Base-by-base conservation (phyloP, 2,329 filamentous ascomycete species). In the Thelonectria rubi region DNA sequence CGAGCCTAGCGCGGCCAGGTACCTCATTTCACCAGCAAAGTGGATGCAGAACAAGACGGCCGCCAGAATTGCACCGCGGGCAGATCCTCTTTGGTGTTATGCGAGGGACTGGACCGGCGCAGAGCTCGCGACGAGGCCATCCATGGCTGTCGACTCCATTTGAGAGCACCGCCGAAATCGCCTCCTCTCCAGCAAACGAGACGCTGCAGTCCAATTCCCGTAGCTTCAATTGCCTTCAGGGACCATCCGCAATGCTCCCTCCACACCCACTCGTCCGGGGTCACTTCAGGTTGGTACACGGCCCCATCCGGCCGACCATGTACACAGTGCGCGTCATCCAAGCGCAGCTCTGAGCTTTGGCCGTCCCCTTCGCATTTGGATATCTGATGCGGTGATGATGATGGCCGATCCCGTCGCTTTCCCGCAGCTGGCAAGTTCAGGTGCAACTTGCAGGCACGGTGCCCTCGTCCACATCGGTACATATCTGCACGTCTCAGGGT, bases 261-360 rank as follows among this genome's bases (percentile, higher is more conserved):
- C 26, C 26, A 30, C n/a, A 53, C 53, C 58, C 58, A 55, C 51
- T 58, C 45, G 51, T 56, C 58, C 52, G 55, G 55, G 60, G 49
- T 54, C 30, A 14, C 30, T 10, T n/a, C n/a, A n/a, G n/a, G n/a
- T n/a, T 26, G 30, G 58, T 58, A 68, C 52, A 60, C 58, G 55
- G 65, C 47, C 57, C 61, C 57, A 58, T 66, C 42, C 40, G 62
- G 26, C 34, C 37, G 30, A 9, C 39, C 32, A 64, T 42, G 67
- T 71, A 71, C 61, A 71, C 69, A 69, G 69, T 72, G 69, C 58
- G 58, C 11, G 5, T 20, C 26, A 39, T 34, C 59, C 59, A 58
- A 72, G 69, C 69, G 69, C 69, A 72, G 66, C 61, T 65, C 65
- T 72, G 65, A 72, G 69, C 65, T 71, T 65, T 62, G 62, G 48